A percentile compares a stretch with the other conserved stretches of the same genome.
phyloP scores from a whole-genome alignment of 768 basidiomycete genomes.

The Suillus subaureus region DNA sequence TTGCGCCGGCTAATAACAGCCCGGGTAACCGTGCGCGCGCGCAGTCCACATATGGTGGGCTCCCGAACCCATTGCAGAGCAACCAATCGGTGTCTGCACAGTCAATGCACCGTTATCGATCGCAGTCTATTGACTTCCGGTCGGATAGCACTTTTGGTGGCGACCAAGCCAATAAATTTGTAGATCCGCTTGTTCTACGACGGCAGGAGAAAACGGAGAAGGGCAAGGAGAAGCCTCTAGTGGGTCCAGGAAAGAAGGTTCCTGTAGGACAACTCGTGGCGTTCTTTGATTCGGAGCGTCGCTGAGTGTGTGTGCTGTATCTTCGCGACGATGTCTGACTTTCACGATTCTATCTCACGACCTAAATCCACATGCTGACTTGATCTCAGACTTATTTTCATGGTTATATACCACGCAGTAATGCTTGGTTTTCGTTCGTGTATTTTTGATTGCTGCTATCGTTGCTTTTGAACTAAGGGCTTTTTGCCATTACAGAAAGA shows the following conservation, averaged over 20 bases:
- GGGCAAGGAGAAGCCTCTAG: constrained; percentile 39
- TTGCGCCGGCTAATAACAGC: constrained; percentile 18
- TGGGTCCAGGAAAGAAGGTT: constrained; percentile 55
- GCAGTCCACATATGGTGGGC: constrained; percentile 56
- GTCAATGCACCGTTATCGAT: constrained; percentile 34
- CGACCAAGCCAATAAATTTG: constrained; percentile 49
- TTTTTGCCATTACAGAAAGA: no score
- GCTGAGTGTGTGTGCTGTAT: constrained; percentile 1
- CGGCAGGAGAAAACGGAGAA: constrained; percentile 56
- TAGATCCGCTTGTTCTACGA: constrained; percentile 75
- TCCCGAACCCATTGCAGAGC: constrained; percentile 29
- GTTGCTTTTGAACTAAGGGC: not conserved
- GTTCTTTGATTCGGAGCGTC: constrained; percentile 65
- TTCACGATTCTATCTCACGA: constrained; percentile 3
- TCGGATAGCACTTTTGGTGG: constrained; percentile 19
- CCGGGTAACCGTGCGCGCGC: constrained; percentile 45
- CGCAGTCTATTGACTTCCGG: constrained; percentile 41
- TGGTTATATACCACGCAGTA: constrained; percentile 2
- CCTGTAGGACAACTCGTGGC: constrained; percentile 79
- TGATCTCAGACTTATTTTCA: constrained; percentile 9
- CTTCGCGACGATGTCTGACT: not conserved
- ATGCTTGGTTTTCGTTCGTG: constrained; percentile 6
- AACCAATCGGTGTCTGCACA: constrained; percentile 25
- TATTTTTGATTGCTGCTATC: constrained; percentile 10
- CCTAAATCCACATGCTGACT: not conserved